Conservation (phyloP, 1,284 basidiomycete genomes). For the Baeospora myosura region DNA sequence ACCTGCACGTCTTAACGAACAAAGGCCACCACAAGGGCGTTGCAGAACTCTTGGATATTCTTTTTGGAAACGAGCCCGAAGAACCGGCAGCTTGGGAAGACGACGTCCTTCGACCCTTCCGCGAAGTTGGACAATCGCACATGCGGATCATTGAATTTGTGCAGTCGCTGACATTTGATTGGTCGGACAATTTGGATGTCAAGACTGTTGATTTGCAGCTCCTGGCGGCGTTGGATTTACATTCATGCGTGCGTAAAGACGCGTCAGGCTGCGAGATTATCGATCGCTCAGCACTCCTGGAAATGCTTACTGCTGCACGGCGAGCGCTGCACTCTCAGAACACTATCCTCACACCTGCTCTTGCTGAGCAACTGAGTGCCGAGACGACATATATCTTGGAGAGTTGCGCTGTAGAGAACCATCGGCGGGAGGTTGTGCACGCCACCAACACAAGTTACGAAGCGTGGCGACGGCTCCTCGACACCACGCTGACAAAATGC, state of each 20-base stretch:
- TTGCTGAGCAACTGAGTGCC: slow-evolving; percentile 59
- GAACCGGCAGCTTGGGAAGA: slow-evolving; percentile 39
- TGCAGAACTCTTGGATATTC: slow-evolving; percentile 61
- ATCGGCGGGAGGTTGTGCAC: slow-evolving; percentile 71
- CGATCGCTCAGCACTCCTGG: slow-evolving; percentile 65
- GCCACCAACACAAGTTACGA: slow-evolving; percentile 68
- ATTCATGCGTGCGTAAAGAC: slow-evolving; percentile 67
- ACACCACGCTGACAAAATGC: slow-evolving; percentile 78
- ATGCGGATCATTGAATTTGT: slow-evolving; percentile 83
- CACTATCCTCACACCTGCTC: slow-evolving; percentile 51
- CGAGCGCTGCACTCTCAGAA: slow-evolving; percentile 63
- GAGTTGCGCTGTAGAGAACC: slow-evolving; percentile 82
- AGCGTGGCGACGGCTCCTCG: slow-evolving; percentile 78
- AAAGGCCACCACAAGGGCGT: slow-evolving; percentile 70
- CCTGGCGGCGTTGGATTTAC: slow-evolving; percentile 65
- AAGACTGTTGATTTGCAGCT: slow-evolving; percentile 59
- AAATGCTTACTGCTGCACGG: slow-evolving; percentile 56
- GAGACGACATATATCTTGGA: slow-evolving; percentile 76
- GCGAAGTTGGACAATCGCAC: slow-evolving; percentile 72
- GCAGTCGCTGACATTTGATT: slow-evolving; percentile 81
- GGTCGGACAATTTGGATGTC: slow-evolving; percentile 70
- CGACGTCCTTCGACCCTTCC: slow-evolving; percentile 50
- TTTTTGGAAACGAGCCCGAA: slow-evolving; percentile 62
- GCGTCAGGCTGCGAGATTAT: slow-evolving; percentile 76
- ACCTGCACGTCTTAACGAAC: slow-evolving; percentile 81